phyloP scores from a whole-genome alignment of 495 filamentous ascomycete species.

The Glonium stellatum region DNA sequence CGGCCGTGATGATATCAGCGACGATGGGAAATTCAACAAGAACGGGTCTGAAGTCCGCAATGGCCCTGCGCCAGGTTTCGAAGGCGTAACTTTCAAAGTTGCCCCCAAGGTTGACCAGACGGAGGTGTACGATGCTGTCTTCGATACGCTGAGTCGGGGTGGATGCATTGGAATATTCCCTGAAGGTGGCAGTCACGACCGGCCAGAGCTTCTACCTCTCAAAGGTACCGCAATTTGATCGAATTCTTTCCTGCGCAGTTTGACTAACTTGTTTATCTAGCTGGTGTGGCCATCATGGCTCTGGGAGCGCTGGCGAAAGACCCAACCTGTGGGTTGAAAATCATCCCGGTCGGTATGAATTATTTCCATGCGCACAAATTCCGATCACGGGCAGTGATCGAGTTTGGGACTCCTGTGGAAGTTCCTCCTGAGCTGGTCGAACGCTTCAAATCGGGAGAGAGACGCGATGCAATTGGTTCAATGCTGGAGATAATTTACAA shows the following conservation, averaged over 20 bases:
- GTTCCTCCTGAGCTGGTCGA: constrained; percentile 75
- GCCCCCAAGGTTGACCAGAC: constrained; percentile 94
- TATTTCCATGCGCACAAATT: constrained; percentile 99
- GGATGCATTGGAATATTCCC: constrained; percentile 97
- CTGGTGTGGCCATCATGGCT: constrained; percentile 97
- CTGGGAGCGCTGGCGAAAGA: constrained; percentile 83
- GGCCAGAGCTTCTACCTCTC: constrained; percentile 83
- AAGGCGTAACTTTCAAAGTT: constrained; percentile 75
- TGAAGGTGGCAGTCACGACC: constrained; percentile 94
- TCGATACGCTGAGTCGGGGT: constrained; percentile 67
- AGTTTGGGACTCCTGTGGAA: constrained; percentile 85
- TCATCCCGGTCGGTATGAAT: constrained; percentile 99
- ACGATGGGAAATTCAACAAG: constrained; percentile 49
- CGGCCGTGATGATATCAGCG: constrained; percentile 60
- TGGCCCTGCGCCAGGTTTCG: constrained; percentile 42
- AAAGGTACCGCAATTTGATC: constrained; percentile 52
- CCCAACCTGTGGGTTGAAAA: constrained; percentile 86
- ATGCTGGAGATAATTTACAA: constrained; percentile 83
- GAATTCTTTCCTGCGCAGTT: background rate
- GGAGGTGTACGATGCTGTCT: constrained; percentile 88
- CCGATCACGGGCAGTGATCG: constrained; percentile 89
- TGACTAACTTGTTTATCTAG: constrained; percentile 39
- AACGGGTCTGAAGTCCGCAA: constrained; percentile 21
- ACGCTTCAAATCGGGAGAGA: constrained; percentile 72
- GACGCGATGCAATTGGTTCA: constrained; percentile 73